Evolutionary conservation across 257 asterid species (phyloP).

Genomic region (Schizonepeta tenuifolia): DNA sequence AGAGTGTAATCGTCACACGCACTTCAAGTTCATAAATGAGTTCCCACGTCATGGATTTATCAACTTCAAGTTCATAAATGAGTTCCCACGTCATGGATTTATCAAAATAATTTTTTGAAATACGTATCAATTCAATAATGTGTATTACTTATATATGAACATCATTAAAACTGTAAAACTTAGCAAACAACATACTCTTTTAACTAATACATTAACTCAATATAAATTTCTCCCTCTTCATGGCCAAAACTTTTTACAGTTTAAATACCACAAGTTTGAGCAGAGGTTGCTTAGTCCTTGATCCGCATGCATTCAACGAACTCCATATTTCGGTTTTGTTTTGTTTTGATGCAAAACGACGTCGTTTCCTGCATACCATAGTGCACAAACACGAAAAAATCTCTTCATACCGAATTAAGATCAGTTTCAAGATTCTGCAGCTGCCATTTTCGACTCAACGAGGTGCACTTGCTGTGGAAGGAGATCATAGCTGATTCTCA

Average conservation of each 20-base stretch:
- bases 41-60: too few species aligned
- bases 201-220: not conserved
- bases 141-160: too few species aligned
- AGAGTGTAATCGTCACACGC: too few species aligned
- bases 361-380: not conserved
- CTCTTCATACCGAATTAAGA: not conserved
- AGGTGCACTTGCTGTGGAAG: constrained; percentile 83
- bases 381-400: not conserved
- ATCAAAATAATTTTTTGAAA: too few species aligned
- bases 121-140: too few species aligned
- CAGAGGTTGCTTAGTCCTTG: not conserved
- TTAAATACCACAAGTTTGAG: not conserved
- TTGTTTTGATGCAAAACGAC: not conserved
- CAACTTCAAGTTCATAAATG: too few species aligned
- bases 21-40: too few species aligned
- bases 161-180: too few species aligned
- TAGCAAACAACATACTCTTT: too few species aligned
- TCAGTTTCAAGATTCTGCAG: constrained; percentile 37
- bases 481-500: constrained; percentile 66
- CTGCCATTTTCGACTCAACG: constrained; percentile 39
- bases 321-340: not conserved
- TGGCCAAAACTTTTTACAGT: not conserved
- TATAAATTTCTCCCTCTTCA: not conserved
- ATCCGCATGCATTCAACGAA: not conserved
- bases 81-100: too few species aligned